Conservation (phyloP, 371 early-diverging fungal genomes). For the Rhizopus arrhizus region DNA sequence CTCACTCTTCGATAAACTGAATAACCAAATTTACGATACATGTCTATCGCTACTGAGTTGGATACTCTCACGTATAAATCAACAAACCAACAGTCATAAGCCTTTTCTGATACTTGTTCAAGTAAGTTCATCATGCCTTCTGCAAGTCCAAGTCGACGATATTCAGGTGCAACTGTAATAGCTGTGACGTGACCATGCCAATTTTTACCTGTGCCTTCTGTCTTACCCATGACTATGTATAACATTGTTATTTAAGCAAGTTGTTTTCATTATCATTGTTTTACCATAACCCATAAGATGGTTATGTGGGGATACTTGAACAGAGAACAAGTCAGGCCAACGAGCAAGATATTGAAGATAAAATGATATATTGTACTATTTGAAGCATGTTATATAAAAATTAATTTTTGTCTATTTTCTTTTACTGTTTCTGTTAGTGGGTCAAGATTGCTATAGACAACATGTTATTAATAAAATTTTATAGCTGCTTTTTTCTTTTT, state of each 20-base stretch:
- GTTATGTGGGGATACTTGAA: slow-evolving; percentile 76
- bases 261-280: neutral
- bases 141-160: slow-evolving; percentile 91
- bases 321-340: slow-evolving; percentile 93
- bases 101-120: slow-evolving; percentile 91
- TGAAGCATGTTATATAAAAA: neutral
- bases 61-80: slow-evolving; percentile 97
- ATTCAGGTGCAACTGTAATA: slow-evolving; percentile 95
- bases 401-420: slow-evolving; percentile 1
- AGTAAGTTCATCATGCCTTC: slow-evolving; percentile 87
- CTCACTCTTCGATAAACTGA: slow-evolving; percentile 88
- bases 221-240: slow-evolving; percentile 91
- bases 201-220: slow-evolving; percentile 85
- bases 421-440: slow-evolving; percentile 86
- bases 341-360: slow-evolving; percentile 91
- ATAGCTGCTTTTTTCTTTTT: slow-evolving; percentile 6
- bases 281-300: slow-evolving; percentile 88
- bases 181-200: slow-evolving; percentile 99
- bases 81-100: slow-evolving; percentile 94
- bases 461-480: no score
- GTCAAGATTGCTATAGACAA: slow-evolving; percentile 72
- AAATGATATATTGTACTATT: slow-evolving; percentile 89
- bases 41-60: slow-evolving; percentile 92
- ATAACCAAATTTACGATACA: slow-evolving; percentile 97
- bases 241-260: neutral